A percentile compares a stretch with the other conserved stretches of the same genome.
These are phyloP conservation scores for Sarocladiaceae sp. DNA, from an alignment of 2,329 filamentous ascomycete species.

Conservation along the genomic window DNA sequence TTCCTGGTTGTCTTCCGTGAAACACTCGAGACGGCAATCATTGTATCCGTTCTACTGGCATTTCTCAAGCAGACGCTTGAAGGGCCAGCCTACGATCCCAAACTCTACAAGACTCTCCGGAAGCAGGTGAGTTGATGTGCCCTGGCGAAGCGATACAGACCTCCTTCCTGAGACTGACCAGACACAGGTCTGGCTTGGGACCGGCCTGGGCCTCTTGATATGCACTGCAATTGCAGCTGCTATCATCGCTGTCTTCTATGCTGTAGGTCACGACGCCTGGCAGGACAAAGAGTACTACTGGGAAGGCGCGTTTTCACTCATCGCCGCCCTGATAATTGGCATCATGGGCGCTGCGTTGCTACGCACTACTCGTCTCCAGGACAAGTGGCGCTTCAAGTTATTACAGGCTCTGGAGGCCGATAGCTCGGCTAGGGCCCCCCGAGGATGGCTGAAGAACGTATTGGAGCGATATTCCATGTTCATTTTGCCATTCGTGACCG, in stretches of 20 bases:
- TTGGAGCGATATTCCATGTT: conserved; percentile 83
- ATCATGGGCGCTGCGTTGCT: conserved; percentile 76
- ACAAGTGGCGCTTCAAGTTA: conserved; percentile 82
- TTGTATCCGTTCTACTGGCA: conserved; percentile 80
- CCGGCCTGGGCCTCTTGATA: conserved; percentile 56
- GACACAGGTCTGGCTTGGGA: conserved; percentile 63
- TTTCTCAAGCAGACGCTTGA: conserved; percentile 71
- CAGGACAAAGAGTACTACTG: conserved; percentile 68
- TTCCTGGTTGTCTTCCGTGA: conserved; percentile 93
- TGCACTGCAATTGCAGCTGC: conserved; percentile 62
- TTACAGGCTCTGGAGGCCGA: conserved; percentile 59
- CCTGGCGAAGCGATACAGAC: too few species aligned
- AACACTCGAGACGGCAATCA: conserved; percentile 76
- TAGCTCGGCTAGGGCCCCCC: conserved; percentile 12
- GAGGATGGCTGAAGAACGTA: conserved; percentile 33
- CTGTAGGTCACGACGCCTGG: conserved; percentile 63
- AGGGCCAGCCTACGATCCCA: conserved; percentile 51
- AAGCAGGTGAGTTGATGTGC: too few species aligned
- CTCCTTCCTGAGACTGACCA: too few species aligned
- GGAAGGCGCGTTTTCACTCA: conserved; percentile 74
- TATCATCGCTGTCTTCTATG: conserved; percentile 70
- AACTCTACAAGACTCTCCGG: conserved; percentile 58
- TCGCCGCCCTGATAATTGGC: conserved; percentile 77
- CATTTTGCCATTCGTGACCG: conserved; percentile 78
- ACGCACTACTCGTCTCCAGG: conserved; percentile 76